These are phyloP conservation scores for Eutypa lata DNA, from an alignment of 2,329 filamentous ascomycete genomes.

Conservation along the genomic window DNA sequence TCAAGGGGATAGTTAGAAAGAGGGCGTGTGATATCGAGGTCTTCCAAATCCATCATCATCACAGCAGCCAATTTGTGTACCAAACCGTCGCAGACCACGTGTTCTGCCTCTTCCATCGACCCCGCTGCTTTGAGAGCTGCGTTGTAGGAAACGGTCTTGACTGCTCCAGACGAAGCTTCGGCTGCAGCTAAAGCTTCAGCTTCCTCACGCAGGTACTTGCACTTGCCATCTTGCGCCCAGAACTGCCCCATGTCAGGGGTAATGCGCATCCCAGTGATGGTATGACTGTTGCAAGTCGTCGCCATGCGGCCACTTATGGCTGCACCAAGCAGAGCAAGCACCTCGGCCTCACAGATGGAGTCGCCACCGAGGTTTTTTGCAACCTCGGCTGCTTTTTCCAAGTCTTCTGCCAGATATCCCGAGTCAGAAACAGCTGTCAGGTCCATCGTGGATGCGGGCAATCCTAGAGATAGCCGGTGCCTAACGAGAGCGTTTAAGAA, in stretches of 20 bases:
- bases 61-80: conserved; percentile 46
- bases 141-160: conserved; percentile 39
- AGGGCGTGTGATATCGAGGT: conserved; percentile 43
- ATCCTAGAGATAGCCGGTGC: conserved; percentile 35
- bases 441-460: conserved; percentile 47
- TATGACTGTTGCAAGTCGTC: conserved; percentile 43
- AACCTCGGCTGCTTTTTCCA: conserved; percentile 39
- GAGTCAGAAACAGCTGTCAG: conserved; percentile 49
- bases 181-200: conserved; percentile 36
- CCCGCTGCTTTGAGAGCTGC: conserved; percentile 40
- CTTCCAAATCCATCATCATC: conserved; percentile 46
- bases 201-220: conserved; percentile 44
- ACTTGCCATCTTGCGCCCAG: conserved; percentile 54
- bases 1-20: conserved; percentile 42
- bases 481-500: conserved; percentile 42
- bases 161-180: conserved; percentile 19
- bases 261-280: conserved; percentile 53
- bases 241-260: conserved; percentile 45
- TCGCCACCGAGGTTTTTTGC: conserved; percentile 49
- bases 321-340: conserved; percentile 50
- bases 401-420: conserved; percentile 48
- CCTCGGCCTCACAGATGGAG: conserved; percentile 49
- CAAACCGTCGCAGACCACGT: conserved; percentile 41
- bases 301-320: conserved; percentile 45
- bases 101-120: conserved; percentile 41